Base-by-base conservation (phyloP, 495 filamentous ascomycete genomes). In the Penicillium angulare region DNA sequence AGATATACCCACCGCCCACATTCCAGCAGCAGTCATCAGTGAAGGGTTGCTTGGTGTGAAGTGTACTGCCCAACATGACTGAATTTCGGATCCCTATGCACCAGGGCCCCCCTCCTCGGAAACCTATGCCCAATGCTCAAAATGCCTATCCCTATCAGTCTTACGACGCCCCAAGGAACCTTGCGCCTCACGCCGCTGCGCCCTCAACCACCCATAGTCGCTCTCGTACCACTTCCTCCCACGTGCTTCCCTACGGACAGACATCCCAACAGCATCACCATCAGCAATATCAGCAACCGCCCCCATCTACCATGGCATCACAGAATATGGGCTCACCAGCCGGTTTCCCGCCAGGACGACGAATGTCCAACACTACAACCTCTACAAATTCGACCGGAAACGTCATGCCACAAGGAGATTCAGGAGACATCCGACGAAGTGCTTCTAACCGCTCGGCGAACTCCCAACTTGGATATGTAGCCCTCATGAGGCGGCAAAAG, bases 401-500 rank as follows among this genome's bases (percentile, higher is more conserved):
- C 38, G 33, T 52, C 8, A 57, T 57, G 27, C 33, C 61, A 69
- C 71, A 65, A 69, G 76, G 77, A 69, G 79, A 71, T 56, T 46
- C 72, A 35, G 17, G n/a, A 9, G 84, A 88, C 56, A 82, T 93
- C 49, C 83, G 86, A 33, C 80, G 91, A 32, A 93, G 88, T 43
- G 83, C 85, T 24, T 91, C 88, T 7, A 84, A 82, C 49, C 80
- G 79, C 34, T 77, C 77, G 7, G 67, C 74, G 15, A 68, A 68
- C 16, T 77, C 79, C 34, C 79, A 87, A 5, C 76, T 83, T 23
- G 83, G 87, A 55, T 99, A 99, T 68, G 93, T 99, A 18, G 92
- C 93, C 12, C 76, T 97, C 8, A 86, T 99, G 75, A 82, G 93
- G 40, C 89, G 89, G 58, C 93, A 99, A 63, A 99, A 97, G 64